These are phyloP conservation scores for Ulvella scutata DNA, from an alignment of 139 green algal genomes.

Conservation along the genomic window DNA sequence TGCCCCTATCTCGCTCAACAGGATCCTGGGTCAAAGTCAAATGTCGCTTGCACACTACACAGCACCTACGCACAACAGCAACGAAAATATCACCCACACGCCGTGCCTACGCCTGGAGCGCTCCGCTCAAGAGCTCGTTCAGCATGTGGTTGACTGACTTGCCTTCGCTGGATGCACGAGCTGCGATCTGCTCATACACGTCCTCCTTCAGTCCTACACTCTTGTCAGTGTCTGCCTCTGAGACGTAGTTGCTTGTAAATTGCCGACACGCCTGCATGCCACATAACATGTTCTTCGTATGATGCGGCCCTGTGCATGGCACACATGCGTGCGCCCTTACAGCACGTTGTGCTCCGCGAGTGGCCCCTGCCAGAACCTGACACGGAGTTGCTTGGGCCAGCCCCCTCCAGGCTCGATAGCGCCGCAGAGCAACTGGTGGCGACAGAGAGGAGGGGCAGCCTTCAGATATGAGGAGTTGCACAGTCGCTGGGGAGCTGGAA, in stretches of 20 bases:
- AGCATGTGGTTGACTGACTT: constrained; percentile 38
- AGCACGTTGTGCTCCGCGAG: neutral
- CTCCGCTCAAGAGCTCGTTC: constrained; percentile 18
- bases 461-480: too few relatives aligned
- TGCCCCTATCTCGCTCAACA: too few relatives aligned
- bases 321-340: too few relatives aligned
- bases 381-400: neutral
- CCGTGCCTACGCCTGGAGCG: too few relatives aligned
- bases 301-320: neutral
- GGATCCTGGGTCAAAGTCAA: too few relatives aligned
- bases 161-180: constrained; percentile 29
- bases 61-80: too few relatives aligned
- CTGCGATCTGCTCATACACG: constrained; percentile 28
- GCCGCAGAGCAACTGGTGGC: too few relatives aligned
- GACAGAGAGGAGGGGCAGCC: too few relatives aligned
- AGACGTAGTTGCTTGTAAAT: neutral
- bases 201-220: constrained; percentile 27
- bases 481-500: too few relatives aligned
- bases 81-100: too few relatives aligned
- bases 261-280: neutral
- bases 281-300: neutral
- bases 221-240: neutral
- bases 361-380: neutral
- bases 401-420: too few relatives aligned
- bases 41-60: too few relatives aligned